Evolutionary conservation across 352 stramenopile species (phyloP), one percentile per base, ranked within the genome.

Genomic region (Phytophthora nicotianae): DNA sequence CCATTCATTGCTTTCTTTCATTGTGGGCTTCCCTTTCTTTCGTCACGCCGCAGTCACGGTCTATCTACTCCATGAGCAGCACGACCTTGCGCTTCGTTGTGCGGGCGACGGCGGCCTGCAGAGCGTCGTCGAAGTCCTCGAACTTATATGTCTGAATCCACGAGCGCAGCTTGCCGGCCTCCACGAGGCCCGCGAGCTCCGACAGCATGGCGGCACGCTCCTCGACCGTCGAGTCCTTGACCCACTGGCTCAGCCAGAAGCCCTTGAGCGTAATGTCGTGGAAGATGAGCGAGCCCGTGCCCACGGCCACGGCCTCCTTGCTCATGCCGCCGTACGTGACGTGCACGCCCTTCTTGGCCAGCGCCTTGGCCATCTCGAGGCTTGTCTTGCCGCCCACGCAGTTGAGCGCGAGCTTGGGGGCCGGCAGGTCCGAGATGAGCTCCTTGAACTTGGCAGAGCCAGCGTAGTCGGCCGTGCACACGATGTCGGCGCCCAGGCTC

Each of bases 101-200:
- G 68, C 84, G 84, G 76, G 89, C 86, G 23, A 93, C 75, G 45
- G 78, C 77, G 24, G 81, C 81, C 35, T 70, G 71, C 61, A 93
- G 72, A 29, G 84, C 84, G 62, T 90, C 78, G 58, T 91, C 84
- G 64, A 93, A 93, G 72, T 93, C 82, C 48, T 67, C 70, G 57
- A 93, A 90, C 79, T 90, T 90, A 80, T 91, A 91, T 70, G 84
- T 93, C 70, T 91, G 63, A 83, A 93, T 90, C 82, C 83, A 93
- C 20, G 82, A 90, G 53, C 77, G 77, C 48, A 93, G 72, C 75
- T 93, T 93, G 62, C 84, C 84, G 16, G 74, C 56, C 65, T 88
- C 84, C 48, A 91, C 62, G 33, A 93, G 75, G 13, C 52, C 58
- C 20, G 84, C 82, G 38, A 93, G 74, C 74, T 93, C 82, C 20